A percentile compares a stretch with the other conserved stretches of the same genome.
phyloP scores from a whole-genome alignment of 768 basidiomycete species.

The Hygrocybe punicea region DNA sequence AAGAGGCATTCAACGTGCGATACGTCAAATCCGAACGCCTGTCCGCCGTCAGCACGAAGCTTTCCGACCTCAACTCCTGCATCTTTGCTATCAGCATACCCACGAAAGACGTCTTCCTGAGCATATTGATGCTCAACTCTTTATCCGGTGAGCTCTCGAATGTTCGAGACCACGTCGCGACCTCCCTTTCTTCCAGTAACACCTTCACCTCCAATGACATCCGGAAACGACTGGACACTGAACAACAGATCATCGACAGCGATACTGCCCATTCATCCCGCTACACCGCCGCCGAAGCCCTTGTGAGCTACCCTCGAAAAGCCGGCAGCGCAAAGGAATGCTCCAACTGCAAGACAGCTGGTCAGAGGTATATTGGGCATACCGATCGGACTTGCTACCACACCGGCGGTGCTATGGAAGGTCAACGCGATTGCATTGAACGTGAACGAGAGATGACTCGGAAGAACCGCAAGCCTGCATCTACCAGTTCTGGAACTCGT shows the following conservation, averaged over 20 bases:
- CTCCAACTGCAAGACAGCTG: too few species aligned
- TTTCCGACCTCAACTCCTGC: slow-evolving; percentile 11
- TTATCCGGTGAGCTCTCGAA: slow-evolving; percentile 7
- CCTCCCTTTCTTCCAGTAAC: not conserved
- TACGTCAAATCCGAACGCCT: slow-evolving; percentile 6
- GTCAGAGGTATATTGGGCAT: not conserved
- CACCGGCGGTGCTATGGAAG: slow-evolving; percentile 9
- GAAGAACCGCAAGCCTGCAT: not conserved
- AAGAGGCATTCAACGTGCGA: slow-evolving; percentile 11
- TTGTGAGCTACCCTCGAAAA: not conserved
- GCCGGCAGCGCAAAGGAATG: too few species aligned
- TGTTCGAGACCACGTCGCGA: slow-evolving; percentile 10
- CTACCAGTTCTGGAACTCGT: not conserved
- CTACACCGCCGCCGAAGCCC: slow-evolving; percentile 7
- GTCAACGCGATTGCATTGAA: not conserved
- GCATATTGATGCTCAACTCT: slow-evolving; percentile 13
- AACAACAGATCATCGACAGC: not conserved
- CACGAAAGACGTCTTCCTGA: slow-evolving; percentile 9
- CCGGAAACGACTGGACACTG: not conserved
- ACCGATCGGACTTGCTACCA: slow-evolving; percentile 3
- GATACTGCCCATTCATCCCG: not conserved
- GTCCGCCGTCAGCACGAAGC: not conserved
- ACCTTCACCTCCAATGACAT: not conserved
- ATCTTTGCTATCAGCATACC: slow-evolving; percentile 20
- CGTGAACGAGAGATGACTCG: not conserved